Percentiles rank a stretch among this genome's conserved stretches.
phyloP scores from a whole-genome alignment of 225 moss, liverwort and hornwort species.

The Lunularia cruciata region DNA sequence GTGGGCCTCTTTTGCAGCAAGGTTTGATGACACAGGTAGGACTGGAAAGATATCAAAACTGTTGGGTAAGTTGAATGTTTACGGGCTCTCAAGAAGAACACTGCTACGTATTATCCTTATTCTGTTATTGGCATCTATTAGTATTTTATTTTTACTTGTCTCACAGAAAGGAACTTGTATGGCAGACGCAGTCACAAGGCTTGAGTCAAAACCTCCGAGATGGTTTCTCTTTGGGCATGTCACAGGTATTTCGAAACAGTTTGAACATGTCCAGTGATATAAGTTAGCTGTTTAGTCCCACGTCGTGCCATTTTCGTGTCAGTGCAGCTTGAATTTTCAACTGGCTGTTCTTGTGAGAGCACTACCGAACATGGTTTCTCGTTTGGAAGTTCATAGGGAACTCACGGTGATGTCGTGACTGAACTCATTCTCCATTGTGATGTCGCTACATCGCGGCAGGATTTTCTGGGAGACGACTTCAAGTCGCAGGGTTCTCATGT shows the following conservation, averaged over 20 bases:
- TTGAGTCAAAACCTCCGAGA: constrained; percentile 92
- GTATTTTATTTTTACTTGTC: neutral
- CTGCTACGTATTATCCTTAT: neutral
- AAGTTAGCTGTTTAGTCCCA: too few species aligned
- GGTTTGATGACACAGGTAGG: constrained; percentile 80
- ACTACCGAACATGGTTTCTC: constrained; percentile 86
- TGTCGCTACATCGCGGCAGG: constrained; percentile 44
- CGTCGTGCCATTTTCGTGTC: too few species aligned
- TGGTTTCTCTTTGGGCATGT: constrained; percentile 92
- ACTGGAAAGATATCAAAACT: neutral
- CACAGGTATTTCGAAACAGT: constrained; percentile 51
- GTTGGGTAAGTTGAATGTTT: neutral
- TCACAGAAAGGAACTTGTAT: too few species aligned
- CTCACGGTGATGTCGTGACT: neutral
- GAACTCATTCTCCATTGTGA: neutral
- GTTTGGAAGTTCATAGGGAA: constrained; percentile 90
- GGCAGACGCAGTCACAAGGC: constrained; percentile 69
- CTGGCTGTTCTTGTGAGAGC: constrained; percentile 86
- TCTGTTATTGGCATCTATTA: neutral
- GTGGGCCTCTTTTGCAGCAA: constrained; percentile 82
- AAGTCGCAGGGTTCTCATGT: constrained; percentile 99
- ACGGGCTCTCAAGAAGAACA: neutral
- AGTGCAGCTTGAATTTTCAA: too few species aligned
- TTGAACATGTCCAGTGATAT: too few species aligned
- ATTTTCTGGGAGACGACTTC: constrained; percentile 95